phyloP scores from a whole-genome alignment of 352 stramenopile genomes.

The Phytophthora pistaciae region DNA sequence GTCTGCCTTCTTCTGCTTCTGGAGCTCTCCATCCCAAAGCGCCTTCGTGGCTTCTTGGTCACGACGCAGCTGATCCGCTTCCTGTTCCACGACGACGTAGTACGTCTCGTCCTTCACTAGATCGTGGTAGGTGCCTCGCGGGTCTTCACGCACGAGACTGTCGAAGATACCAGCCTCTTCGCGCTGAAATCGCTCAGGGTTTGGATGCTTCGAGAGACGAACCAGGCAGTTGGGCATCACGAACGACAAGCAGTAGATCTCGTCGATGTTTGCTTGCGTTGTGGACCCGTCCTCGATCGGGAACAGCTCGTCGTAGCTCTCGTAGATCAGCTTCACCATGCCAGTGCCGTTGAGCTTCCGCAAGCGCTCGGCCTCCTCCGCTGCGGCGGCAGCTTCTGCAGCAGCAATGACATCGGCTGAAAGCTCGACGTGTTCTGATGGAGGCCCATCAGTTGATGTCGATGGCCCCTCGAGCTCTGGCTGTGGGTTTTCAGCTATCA shows the following conservation, averaged over 20 bases:
- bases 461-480: not conserved
- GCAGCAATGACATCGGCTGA: slow-evolving; percentile 3
- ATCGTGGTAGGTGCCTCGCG: slow-evolving; percentile 71
- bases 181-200: slow-evolving; percentile 59
- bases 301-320: slow-evolving; percentile 91
- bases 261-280: slow-evolving; percentile 79
- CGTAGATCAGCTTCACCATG: slow-evolving; percentile 84
- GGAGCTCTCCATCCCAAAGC: slow-evolving; percentile 49
- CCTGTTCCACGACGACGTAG: slow-evolving; percentile 87
- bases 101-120: slow-evolving; percentile 78
- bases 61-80: slow-evolving; percentile 68
- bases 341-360: slow-evolving; percentile 66
- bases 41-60: slow-evolving; percentile 73
- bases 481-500: slow-evolving; percentile 7
- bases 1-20: slow-evolving; percentile 41
- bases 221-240: slow-evolving; percentile 90
- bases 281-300: slow-evolving; percentile 80
- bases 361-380: slow-evolving; percentile 43
- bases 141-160: slow-evolving; percentile 74
- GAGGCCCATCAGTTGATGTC: not conserved
- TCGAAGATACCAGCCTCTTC: slow-evolving; percentile 63
- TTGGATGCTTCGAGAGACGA: slow-evolving; percentile 65
- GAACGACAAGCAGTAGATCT: slow-evolving; percentile 90
- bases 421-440: slow-evolving; percentile 8
- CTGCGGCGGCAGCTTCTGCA: slow-evolving; percentile 7